These are phyloP conservation scores for Debaryomyces prosopidis DNA, from an alignment of 805 yeast species.

Conservation along the genomic window DNA sequence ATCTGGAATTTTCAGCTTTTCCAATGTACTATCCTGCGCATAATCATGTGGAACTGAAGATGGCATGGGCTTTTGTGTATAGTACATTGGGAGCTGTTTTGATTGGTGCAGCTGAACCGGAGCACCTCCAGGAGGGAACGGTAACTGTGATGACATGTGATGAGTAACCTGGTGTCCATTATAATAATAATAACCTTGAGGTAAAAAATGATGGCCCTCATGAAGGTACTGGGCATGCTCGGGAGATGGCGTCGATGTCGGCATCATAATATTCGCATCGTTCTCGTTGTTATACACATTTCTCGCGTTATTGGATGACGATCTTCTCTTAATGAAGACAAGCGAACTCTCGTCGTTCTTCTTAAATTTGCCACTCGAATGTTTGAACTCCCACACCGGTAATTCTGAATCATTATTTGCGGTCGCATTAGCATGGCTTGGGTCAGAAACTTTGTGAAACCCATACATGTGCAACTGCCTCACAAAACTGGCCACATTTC, in stretches of 20 bases:
- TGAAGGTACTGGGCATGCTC: constrained; percentile 4
- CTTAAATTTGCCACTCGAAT: constrained; percentile 49
- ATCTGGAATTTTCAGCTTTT: neutral
- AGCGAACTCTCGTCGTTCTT: constrained; percentile 48
- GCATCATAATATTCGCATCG: constrained; percentile 3
- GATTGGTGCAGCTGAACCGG: neutral
- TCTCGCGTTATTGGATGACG: constrained; percentile 32
- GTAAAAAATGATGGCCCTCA: constrained; percentile 8
- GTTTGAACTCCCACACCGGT: constrained; percentile 58
- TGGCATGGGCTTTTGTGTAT: neutral
- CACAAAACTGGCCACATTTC: constrained; percentile 89
- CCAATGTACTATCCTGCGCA: neutral
- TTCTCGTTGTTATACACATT: constrained; percentile 7
- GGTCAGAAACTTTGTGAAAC: constrained; percentile 76
- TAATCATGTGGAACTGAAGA: neutral
- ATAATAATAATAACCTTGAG: constrained; percentile 5
- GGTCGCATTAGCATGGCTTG: constrained; percentile 11
- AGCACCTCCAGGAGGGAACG: constrained; percentile 1
- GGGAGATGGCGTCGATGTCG: constrained; percentile 11
- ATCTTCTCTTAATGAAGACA: constrained; percentile 49
- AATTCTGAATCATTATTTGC: constrained; percentile 14
- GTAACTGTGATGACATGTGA: constrained; percentile 3
- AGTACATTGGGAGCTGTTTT: constrained; percentile 2
- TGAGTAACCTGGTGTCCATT: neutral
- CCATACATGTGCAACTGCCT: constrained; percentile 96